phyloP scores from a whole-genome alignment of 163 green algal species.

The Prototheca cutis region DNA sequence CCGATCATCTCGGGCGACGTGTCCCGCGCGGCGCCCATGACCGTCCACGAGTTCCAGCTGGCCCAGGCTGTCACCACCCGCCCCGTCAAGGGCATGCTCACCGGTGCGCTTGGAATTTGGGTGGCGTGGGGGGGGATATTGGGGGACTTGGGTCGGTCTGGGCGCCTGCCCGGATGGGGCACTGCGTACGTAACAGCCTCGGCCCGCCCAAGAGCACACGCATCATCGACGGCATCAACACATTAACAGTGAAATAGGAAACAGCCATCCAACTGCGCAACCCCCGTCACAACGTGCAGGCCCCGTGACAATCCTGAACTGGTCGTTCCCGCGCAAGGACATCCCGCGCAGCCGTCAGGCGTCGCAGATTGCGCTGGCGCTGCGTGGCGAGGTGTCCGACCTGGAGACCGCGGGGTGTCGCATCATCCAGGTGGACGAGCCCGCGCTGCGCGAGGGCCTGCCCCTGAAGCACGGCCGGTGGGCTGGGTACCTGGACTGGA shows the following conservation, averaged over 20 bases:
- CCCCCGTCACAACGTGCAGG: too few species aligned
- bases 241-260: background rate
- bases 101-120: slow-evolving; percentile 25
- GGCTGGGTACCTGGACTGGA: slow-evolving; percentile 73
- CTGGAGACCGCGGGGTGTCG: slow-evolving; percentile 70
- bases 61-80: slow-evolving; percentile 60
- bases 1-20: slow-evolving; percentile 79
- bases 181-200: too few species aligned
- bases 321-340: slow-evolving; percentile 84
- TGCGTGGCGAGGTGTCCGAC: slow-evolving; percentile 74
- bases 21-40: slow-evolving; percentile 53
- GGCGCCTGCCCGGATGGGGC: too few species aligned
- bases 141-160: background rate
- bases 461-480: slow-evolving; percentile 65
- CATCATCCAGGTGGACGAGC: slow-evolving; percentile 86
- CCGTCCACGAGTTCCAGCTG: slow-evolving; percentile 66
- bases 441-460: slow-evolving; percentile 83
- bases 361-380: slow-evolving; percentile 69
- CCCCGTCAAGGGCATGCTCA: slow-evolving; percentile 92
- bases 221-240: too few species aligned
- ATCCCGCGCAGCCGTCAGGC: slow-evolving; percentile 54
- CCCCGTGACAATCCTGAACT: slow-evolving; percentile 89
- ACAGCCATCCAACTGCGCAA: background rate
- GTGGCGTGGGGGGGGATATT: background rate
- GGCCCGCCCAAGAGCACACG: too few species aligned